Conservation (phyloP, 345 rosid genomes). For the Stellera chamaejasme region DNA sequence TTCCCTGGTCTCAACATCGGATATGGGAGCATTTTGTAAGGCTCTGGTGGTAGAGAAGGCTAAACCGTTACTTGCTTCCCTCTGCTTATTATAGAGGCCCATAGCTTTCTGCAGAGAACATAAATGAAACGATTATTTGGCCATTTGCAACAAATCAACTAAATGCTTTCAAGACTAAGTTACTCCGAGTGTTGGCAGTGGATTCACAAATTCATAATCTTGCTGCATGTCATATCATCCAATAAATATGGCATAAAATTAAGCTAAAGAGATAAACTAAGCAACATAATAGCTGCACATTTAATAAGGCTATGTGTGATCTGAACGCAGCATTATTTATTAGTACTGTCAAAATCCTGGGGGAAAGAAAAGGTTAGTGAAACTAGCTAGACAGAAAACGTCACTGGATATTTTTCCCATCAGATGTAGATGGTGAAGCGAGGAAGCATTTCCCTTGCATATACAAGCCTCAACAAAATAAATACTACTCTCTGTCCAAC, state of each 20-base stretch:
- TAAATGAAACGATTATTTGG: neutral
- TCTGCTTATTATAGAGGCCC: conserved; percentile 69
- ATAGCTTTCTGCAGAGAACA: conserved; percentile 60
- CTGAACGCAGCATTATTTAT: no score
- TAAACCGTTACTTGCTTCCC: conserved; percentile 34
- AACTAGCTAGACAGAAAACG: no score
- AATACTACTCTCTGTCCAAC: no score
- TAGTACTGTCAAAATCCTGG: no score
- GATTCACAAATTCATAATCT: neutral
- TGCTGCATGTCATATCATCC: neutral
- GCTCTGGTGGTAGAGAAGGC: conserved; percentile 16
- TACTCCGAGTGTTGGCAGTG: neutral
- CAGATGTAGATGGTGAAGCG: no score
- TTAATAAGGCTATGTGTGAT: no score
- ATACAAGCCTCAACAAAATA: no score
- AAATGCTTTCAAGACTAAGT: neutral
- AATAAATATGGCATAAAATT: neutral
- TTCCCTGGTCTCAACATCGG: conserved; percentile 21
- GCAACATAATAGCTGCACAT: neutral
- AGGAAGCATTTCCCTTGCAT: no score
- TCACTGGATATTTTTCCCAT: no score
- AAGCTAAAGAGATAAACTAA: neutral
- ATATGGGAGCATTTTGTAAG: conserved; percentile 21
- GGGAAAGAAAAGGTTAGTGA: no score
- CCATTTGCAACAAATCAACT: neutral